phyloP scores from a whole-genome alignment of 495 filamentous ascomycete species.

The Hypoxylon perforatum region DNA sequence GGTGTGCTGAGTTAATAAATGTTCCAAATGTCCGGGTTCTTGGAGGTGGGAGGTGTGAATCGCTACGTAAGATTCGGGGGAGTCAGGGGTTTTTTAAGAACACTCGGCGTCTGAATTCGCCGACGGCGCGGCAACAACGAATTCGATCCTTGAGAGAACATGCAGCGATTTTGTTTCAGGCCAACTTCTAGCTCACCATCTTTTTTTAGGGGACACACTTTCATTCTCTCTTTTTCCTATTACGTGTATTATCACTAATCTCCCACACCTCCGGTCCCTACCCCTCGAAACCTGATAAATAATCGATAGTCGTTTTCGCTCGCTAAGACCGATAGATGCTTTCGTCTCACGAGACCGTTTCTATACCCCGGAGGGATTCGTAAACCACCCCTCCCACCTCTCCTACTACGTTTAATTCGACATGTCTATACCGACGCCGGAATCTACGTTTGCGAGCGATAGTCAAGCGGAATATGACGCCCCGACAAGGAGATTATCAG shows the following conservation, averaged over 20 bases:
- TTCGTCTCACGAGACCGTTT: conserved; percentile 23
- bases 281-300: conserved; percentile 3
- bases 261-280: conserved; percentile 7
- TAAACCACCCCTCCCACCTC: not conserved
- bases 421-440: conserved; percentile 19
- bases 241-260: conserved; percentile 14
- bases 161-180: conserved; percentile 24
- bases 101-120: conserved; percentile 23
- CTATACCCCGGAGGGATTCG: conserved; percentile 9
- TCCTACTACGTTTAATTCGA: conserved; percentile 6
- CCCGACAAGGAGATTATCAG: conserved; percentile 43
- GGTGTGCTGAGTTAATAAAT: not conserved
- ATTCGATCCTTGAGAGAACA: conserved; percentile 2
- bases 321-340: conserved; percentile 20
- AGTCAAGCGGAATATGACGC: conserved; percentile 10
- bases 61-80: not conserved
- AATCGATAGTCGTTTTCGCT: conserved; percentile 5
- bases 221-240: conserved; percentile 6
- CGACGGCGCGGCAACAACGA: conserved; percentile 21
- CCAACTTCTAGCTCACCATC: conserved; percentile 16
- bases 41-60: not conserved
- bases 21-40: not conserved
- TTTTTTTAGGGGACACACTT: conserved; percentile 2
- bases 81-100: conserved; percentile 3
- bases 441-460: conserved; percentile 12